Percentiles rank a stretch among this genome's conserved stretches.
These are phyloP conservation scores for Macrolepiota dolichaula DNA, from an alignment of 768 basidiomycete genomes.

Conservation along the genomic window DNA sequence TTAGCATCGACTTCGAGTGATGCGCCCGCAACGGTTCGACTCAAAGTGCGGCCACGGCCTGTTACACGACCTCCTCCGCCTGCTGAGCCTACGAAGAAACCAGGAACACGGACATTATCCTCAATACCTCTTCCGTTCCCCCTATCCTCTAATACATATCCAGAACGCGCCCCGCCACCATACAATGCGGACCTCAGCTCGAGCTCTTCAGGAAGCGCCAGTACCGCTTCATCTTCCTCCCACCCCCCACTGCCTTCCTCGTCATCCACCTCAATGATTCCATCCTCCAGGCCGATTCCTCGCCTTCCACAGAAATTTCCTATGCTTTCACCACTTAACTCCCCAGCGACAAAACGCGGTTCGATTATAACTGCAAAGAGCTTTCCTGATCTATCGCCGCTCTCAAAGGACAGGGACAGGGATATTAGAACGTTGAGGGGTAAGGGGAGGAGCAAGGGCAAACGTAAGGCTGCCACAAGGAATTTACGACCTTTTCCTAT, in stretches of 20 bases:
- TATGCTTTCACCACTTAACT: slow-evolving; percentile 1
- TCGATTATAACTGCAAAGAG: not conserved
- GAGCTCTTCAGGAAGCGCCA: not conserved
- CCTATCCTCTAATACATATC: not conserved
- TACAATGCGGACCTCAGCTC: not conserved
- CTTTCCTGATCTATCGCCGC: slow-evolving; percentile 7
- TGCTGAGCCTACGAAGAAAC: not conserved
- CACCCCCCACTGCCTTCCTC: slow-evolving; percentile 2
- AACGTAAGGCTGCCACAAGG: slow-evolving; percentile 7
- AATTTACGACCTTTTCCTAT: slow-evolving; percentile 14
- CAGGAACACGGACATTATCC: slow-evolving; percentile 9
- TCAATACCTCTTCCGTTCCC: slow-evolving; percentile 5
- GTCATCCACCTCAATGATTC: not conserved
- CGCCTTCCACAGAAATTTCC: slow-evolving; percentile 9
- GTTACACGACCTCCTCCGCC: not conserved
- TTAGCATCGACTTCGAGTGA: not conserved
- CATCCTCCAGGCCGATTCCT: not conserved
- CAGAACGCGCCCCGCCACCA: not conserved
- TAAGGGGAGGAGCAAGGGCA: not conserved
- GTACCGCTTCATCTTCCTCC: not conserved
- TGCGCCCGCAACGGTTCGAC: not conserved
- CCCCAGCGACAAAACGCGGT: not conserved
- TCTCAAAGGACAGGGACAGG: not conserved
- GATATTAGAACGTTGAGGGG: not conserved
- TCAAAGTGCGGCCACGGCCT: not conserved